Evolutionary conservation across 345 rosid genomes (phyloP), one percentile per base, ranked within the genome.

Genomic region (Cochlearia excelsa): DNA sequence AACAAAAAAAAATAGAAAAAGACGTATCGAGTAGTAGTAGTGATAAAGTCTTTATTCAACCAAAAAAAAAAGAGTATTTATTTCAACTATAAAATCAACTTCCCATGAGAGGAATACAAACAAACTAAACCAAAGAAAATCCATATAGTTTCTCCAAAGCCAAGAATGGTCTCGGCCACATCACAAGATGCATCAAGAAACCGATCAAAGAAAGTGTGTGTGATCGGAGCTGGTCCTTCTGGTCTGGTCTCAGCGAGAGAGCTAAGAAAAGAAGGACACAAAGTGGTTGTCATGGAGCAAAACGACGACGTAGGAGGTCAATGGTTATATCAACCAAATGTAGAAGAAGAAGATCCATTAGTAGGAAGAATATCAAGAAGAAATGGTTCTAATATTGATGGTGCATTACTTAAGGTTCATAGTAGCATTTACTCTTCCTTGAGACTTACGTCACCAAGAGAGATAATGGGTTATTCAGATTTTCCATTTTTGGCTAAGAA

Each of bases 211-310:
- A 83, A 81, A 85, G 96, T 92, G 2, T 86, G 96, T 52, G 98
- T 92, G 57, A 92, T 92, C n/a, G 98, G 98, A 0, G 96, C 96
- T 1, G 98, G 98, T 46, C 88, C 96, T 0, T 76, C 98, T 9
- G 98, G 98, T 50, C 79, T 92, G 35, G 96, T 83, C 50, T 85
- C 86, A 0, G 95, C 90, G 7, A 82, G 93, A 61, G 98, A 92
- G 82, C 68, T 92, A 40, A 80, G 84, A 59, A 88, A 86, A 68
- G 95, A 84, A 74, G 96, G 95, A 1, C 96, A 88, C 61, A 54
- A 4, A 0, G 93, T 74, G 68, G 88, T 83, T 51, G 86, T 88
- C 0, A 30, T 86, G 75, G 98, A 92, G 56, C 98, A 88, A 77
- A 88, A 75, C 73, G 84, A 80, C 8, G 96, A 88, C 37, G 78